These are phyloP conservation scores for Nephelium lappaceum DNA, from an alignment of 345 rosid species.

Conservation along the genomic window DNA sequence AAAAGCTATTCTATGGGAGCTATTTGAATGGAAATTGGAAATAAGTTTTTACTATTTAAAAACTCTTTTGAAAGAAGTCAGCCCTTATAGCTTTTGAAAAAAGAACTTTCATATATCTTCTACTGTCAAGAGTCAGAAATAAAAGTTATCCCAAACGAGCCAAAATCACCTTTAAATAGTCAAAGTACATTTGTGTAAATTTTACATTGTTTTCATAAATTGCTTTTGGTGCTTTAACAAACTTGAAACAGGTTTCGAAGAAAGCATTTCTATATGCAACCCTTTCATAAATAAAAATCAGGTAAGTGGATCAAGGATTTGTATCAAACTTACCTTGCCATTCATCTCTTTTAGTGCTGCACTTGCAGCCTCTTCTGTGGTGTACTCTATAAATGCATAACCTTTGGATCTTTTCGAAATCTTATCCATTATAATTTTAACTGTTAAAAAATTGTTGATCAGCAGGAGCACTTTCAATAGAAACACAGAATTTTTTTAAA, in stretches of 20 bases:
- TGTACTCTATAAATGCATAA: slow-evolving; percentile 87
- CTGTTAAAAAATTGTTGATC: slow-evolving; percentile 32
- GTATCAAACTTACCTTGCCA: slow-evolving; percentile 64
- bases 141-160: too few species aligned
- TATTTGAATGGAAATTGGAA: too few species aligned
- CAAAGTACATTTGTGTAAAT: too few species aligned
- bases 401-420: slow-evolving; percentile 97
- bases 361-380: slow-evolving; percentile 87
- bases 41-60: too few species aligned
- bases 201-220: background rate
- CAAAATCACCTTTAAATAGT: too few species aligned
- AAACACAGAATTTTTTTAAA: background rate
- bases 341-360: slow-evolving; percentile 92
- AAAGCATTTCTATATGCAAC: background rate
- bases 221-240: background rate
- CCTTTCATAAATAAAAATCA: background rate
- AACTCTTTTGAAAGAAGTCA: too few species aligned
- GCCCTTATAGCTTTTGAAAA: too few species aligned
- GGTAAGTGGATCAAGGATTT: background rate
- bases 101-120: too few species aligned
- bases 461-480: slow-evolving; percentile 1
- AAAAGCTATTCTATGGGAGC: too few species aligned
- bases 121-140: too few species aligned
- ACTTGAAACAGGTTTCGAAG: background rate
- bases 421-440: slow-evolving; percentile 96